Base-by-base conservation (phyloP, 352 stramenopile genomes). In the Pythium rhizo-oryzae region DNA sequence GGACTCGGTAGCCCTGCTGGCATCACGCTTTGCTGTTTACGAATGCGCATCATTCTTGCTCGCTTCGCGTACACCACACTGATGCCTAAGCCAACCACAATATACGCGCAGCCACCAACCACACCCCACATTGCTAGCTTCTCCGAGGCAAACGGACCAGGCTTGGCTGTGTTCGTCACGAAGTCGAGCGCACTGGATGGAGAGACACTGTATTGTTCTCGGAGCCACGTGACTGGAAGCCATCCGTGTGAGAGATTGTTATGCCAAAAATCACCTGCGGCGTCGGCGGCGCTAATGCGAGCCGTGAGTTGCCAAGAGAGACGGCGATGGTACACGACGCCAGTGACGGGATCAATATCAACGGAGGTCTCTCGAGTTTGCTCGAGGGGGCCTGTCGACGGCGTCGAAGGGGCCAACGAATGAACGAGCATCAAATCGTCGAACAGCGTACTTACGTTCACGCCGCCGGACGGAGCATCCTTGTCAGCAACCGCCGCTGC, bases 371-470 rank as follows among this genome's bases (percentile, higher is more conserved):
- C 68, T 41, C 63, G 56, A 21, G 37, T 59, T 19, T 46, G 55
- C 25, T 70, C 65, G 1, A 30, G 56, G 44, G 50, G 44, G 4
- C 8, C 23, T 9, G 28, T 53, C 71, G 28, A 65, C 33, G 35
- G 23, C 25, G 53, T 61, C 15, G 41, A 21, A 9, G 67, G 65
- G 1, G 64, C 59, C 35, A 54, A 18, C 15, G 56, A 58, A 5
- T 89, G 21, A 0, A 79, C 41, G 1, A 87, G 35, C 1, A 67
- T 72, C n/a, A 91, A 62, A n/a, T 78, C 76, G 30, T 87, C 69
- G 3, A 75, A 67, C 6, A 87, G 60, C 21, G 72, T 68, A 18
- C 76, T 89, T 66, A 89, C 49, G 49, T 91, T 91, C 30, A 89
- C 19, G 11, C 71, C 50, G 37, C 21, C 4, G 7, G 28, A 12